Conservation (phyloP, 2,329 filamentous ascomycete species). For the Colletotrichum tabaci region DNA sequence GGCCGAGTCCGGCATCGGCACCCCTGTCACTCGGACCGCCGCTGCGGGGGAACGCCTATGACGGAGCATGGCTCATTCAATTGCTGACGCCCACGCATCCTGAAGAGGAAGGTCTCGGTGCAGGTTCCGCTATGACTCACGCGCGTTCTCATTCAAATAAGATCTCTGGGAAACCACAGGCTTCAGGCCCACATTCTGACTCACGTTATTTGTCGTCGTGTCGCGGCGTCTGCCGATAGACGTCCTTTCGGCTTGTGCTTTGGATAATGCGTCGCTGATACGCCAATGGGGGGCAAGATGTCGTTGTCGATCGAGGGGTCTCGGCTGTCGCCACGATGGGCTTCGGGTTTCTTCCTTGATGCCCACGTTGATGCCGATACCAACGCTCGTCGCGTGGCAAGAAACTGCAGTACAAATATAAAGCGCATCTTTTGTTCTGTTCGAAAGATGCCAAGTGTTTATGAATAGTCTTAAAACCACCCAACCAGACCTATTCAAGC, state of each 20-base stretch:
- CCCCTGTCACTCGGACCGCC: conserved; percentile 25
- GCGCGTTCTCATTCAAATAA: not conserved
- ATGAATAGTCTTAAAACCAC: no score
- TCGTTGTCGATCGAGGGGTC: not conserved
- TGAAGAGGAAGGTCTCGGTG: conserved; percentile 30
- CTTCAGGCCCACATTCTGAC: conserved; percentile 7
- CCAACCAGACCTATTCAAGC: not conserved
- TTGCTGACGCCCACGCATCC: conserved; percentile 20
- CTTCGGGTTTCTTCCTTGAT: not conserved
- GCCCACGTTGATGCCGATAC: not conserved
- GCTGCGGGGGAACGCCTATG: conserved; percentile 8
- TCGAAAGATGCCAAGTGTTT: not conserved
- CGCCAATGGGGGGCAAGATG: conserved; percentile 10
- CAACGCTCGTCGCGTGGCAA: not conserved
- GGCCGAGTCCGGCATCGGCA: conserved; percentile 16
- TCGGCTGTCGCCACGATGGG: not conserved
- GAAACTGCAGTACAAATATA: not conserved
- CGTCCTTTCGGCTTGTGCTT: not conserved
- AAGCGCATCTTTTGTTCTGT: not conserved
- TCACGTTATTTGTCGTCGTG: conserved; percentile 9
- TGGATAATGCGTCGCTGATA: conserved; percentile 1
- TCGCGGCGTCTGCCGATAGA: not conserved
- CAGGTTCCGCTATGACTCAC: conserved; percentile 26
- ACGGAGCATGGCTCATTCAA: conserved; percentile 28
- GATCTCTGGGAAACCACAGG: not conserved